phyloP scores from a whole-genome alignment of 78 protist genomes.

The Polysphondylium violaceum region DNA sequence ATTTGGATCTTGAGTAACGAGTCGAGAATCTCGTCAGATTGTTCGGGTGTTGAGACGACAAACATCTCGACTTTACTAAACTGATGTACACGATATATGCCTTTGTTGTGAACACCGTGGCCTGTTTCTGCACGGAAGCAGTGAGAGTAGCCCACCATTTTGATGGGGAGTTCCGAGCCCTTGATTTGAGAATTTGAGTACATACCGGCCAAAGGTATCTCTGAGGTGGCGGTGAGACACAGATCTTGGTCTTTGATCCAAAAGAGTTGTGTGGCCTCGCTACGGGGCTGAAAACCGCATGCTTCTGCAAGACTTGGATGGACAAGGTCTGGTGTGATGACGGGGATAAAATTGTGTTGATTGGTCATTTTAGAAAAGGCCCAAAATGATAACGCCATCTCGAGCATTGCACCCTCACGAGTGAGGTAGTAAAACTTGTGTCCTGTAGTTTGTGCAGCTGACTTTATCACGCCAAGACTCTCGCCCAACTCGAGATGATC shows the following conservation, averaged over 20 bases:
- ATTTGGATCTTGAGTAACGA: constrained; percentile 57
- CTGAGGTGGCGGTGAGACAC: constrained; percentile 92
- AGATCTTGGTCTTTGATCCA: constrained; percentile 47
- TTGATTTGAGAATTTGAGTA: constrained; percentile 36
- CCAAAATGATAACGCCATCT: constrained; percentile 83
- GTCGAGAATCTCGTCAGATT: constrained; percentile 16
- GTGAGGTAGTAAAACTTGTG: constrained; percentile 65
- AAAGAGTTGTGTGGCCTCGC: constrained; percentile 53
- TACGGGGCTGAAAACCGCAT: constrained; percentile 87
- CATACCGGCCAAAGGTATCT: constrained; percentile 90
- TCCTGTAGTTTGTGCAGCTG: constrained; percentile 49
- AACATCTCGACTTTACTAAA: constrained; percentile 96
- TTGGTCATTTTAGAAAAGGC: constrained; percentile 30
- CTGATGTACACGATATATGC: constrained; percentile 94
- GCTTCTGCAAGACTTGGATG: constrained; percentile 69
- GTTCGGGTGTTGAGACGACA: constrained; percentile 73
- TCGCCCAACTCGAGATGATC: constrained; percentile 73
- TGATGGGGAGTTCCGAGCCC: constrained; percentile 63
- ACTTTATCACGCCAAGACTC: not conserved
- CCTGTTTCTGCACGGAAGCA: constrained; percentile 93
- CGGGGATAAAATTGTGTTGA: constrained; percentile 53
- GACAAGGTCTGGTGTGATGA: constrained; percentile 82
- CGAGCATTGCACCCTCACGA: constrained; percentile 72
- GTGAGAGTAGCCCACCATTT: constrained; percentile 85
- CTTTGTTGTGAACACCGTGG: constrained; percentile 40